Conservation (phyloP, 306 rosid species). For the barrel medic (Medicago truncatula) region DNA sequence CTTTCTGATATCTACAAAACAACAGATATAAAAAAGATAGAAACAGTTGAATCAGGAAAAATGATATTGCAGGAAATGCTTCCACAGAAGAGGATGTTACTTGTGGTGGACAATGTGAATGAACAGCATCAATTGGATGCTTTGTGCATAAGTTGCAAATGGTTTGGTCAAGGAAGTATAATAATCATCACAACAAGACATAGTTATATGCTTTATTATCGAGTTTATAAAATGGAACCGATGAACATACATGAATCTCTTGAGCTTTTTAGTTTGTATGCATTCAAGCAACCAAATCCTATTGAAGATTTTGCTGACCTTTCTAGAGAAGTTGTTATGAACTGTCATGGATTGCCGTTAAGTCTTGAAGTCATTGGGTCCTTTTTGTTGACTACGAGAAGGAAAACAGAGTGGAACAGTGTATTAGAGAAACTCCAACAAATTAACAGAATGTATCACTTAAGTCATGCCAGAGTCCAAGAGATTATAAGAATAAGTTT, state of each 20-base stretch:
- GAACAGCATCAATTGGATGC: background rate
- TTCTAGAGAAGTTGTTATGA: background rate
- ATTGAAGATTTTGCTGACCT: background rate
- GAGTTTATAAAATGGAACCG: background rate
- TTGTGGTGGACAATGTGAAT: background rate
- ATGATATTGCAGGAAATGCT: background rate
- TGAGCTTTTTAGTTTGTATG: constrained; percentile 18
- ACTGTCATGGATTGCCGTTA: background rate
- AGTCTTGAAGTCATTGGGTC: constrained; percentile 4
- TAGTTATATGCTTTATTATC: background rate
- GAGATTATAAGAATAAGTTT: background rate
- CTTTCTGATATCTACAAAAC: constrained; percentile 9
- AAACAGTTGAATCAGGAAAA: constrained; percentile 1
- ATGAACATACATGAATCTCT: background rate
- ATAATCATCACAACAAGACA: constrained; percentile 20
- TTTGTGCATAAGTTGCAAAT: background rate
- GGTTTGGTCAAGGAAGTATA: constrained; percentile 15
- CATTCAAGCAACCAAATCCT: constrained; percentile 2
- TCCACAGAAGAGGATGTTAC: background rate
- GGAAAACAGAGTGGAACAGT: background rate
- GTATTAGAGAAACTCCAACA: background rate
- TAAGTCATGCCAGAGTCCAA: no score
- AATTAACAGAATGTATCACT: no score
- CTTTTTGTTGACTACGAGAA: background rate
- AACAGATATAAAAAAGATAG: background rate